Evolutionary conservation across 176 grass and related monocot genomes (phyloP), one percentile per base, ranked within the genome.

Genomic region (Calamus simplicifolius): DNA sequence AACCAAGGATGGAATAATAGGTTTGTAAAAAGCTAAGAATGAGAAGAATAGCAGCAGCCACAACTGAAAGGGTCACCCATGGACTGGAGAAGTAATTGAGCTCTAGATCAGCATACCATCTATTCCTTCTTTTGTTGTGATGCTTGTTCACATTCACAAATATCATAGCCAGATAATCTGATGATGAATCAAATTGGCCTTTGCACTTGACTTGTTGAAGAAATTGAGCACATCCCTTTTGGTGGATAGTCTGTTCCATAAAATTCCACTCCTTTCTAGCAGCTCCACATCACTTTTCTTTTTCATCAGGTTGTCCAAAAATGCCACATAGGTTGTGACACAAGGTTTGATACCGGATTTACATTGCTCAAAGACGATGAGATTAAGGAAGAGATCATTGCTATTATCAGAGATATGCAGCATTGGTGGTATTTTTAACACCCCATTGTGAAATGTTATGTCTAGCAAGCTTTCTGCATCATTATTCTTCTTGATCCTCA

Each of bases 31-130:
- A 29, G 28, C 28, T 75, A 21, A 75, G 59, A 17, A 79, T 50
- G 62, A 84, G 64, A 14, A 85, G 58, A 4, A 69, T 51, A 6
- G 18, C 59, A 0, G 82, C 82, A 1, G 48, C 82, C 16, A 35
- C 54, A 1, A 80, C 76, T 0, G 82, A 80, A 29, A 85, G 28
- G 18, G 72, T 67, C 5, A 80, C 74, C 82, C 82, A 85, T 21
- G 72, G 76, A 31, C 73, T 76, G 14, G 82, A 73, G 68, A 80
- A 86, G 59, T 73, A 85, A 49, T 81, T 68, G 48, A 80, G 73
- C 52, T 68, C 69, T 57, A 76, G 73, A 0, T 66, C 73, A 0
- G 72, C 83, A 14, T 66, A 73, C 73, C 73, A 81, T 1, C 50
- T n/a, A 43, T 73, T 81, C 5, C 67, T 4, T 17, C 14, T 12